These are phyloP conservation scores for Peniophora sp. DNA, from an alignment of 1,284 basidiomycete species.

Conservation along the genomic window DNA sequence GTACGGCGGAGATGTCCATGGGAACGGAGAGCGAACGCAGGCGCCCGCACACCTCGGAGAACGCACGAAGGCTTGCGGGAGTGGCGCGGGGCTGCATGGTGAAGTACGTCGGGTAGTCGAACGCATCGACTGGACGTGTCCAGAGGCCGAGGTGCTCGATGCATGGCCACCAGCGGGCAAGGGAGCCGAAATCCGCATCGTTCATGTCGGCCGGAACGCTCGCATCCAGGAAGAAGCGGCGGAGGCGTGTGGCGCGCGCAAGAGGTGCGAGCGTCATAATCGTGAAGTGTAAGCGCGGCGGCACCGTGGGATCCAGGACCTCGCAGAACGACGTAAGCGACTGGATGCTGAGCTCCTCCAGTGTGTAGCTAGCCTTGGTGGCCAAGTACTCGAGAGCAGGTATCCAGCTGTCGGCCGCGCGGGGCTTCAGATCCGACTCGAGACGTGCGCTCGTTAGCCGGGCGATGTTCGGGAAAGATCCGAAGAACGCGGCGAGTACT, in stretches of 20 bases:
- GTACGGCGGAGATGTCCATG: constrained; percentile 9
- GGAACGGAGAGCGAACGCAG: constrained; percentile 9
- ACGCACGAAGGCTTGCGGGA: constrained; percentile 7
- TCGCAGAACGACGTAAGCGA: constrained; percentile 13
- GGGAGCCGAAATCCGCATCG: constrained; percentile 9
- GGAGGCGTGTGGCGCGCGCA: constrained; percentile 8
- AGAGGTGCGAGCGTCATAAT: constrained; percentile 12
- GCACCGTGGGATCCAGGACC: constrained; percentile 9
- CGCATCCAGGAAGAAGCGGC: constrained; percentile 11
- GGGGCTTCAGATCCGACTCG: constrained; percentile 23
- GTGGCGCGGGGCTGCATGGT: constrained; percentile 10
- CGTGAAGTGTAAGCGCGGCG: constrained; percentile 13
- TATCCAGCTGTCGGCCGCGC: constrained; percentile 27
- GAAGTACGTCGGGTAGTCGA: constrained; percentile 12
- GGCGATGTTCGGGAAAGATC: constrained; percentile 24
- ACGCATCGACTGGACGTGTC: constrained; percentile 12
- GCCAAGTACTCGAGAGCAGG: constrained; percentile 30
- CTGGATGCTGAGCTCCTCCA: constrained; percentile 38
- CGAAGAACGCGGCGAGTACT: constrained; percentile 25
- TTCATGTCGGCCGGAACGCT: constrained; percentile 11
- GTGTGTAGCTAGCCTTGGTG: constrained; percentile 24
- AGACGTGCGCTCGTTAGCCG: constrained; percentile 30
- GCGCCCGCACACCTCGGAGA: constrained; percentile 9
- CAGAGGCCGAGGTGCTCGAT: constrained; percentile 13
- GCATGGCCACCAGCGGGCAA: constrained; percentile 13